phyloP scores from a whole-genome alignment of 225 moss, liverwort and hornwort species.

The Bryoerythrophyllum caledonicum region DNA sequence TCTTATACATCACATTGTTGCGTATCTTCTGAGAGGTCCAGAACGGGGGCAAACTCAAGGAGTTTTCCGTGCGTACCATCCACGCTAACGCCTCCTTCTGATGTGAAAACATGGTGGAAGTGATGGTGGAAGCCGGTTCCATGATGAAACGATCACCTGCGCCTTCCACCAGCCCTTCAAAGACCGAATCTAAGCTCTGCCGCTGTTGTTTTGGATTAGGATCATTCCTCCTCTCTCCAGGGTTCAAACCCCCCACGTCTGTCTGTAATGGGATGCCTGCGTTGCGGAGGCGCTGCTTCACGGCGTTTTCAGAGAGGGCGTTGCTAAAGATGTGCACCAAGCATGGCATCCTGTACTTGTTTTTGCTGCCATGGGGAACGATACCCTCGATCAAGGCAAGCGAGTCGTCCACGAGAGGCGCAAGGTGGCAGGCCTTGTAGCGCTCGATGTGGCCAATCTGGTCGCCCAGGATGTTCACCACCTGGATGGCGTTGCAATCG shows the following conservation, averaged over 20 bases:
- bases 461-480: conserved; percentile 59
- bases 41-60: conserved; percentile 49
- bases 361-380: conserved; percentile 48
- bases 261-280: conserved; percentile 31
- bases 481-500: conserved; percentile 55
- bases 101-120: conserved; percentile 50
- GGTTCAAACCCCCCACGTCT: conserved; percentile 9
- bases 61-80: conserved; percentile 56
- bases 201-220: conserved; percentile 36
- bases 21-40: conserved; percentile 42
- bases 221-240: conserved; percentile 2
- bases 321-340: conserved; percentile 52
- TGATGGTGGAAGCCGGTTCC: conserved; percentile 41
- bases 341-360: conserved; percentile 55
- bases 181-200: conserved; percentile 46
- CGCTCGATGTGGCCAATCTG: conserved; percentile 63
- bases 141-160: conserved; percentile 38
- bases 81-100: conserved; percentile 67
- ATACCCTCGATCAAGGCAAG: conserved; percentile 56
- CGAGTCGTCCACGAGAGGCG: conserved; percentile 50
- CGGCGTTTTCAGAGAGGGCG: conserved; percentile 12
- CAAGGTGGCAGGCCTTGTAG: conserved; percentile 42
- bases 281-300: conserved; percentile 32
- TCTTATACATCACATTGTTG: conserved; percentile 43
- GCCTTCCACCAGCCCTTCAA: conserved; percentile 38